These are phyloP conservation scores for Wickerhamiella alocasiicola DNA, from an alignment of 805 yeast species.

Conservation along the genomic window DNA sequence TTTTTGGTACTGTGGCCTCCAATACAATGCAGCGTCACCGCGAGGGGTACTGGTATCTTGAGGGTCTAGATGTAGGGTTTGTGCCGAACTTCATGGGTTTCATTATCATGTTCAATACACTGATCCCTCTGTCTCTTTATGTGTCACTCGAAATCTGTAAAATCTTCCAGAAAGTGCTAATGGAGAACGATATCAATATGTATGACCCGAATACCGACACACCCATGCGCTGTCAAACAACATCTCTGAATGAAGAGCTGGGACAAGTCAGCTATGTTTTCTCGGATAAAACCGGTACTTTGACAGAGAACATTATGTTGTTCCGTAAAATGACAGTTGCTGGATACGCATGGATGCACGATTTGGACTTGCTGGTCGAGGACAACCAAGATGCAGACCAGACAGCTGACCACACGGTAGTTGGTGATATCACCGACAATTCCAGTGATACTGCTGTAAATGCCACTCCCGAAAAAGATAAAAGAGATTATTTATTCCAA, in stretches of 20 bases:
- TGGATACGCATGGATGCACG: conserved; percentile 86
- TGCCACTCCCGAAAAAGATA: not conserved
- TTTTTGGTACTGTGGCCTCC: conserved; percentile 74
- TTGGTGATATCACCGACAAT: not conserved
- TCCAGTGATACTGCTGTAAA: not conserved
- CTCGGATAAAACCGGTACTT: conserved; percentile 94
- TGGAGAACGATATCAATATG: conserved; percentile 92
- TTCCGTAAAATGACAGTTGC: conserved; percentile 79
- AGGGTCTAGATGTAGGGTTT: conserved; percentile 60
- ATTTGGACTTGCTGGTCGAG: conserved; percentile 37
- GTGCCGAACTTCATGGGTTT: conserved; percentile 92
- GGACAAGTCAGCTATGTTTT: conserved; percentile 94
- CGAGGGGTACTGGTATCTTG: conserved; percentile 58
- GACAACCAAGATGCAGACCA: conserved; percentile 15
- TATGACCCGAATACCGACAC: conserved; percentile 73
- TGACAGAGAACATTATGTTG: conserved; percentile 89
- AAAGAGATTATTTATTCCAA: conserved; percentile 19
- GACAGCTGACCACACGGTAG: conserved; percentile 1
- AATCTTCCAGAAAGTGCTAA: conserved; percentile 64
- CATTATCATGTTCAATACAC: conserved; percentile 91
- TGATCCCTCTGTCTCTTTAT: conserved; percentile 87
- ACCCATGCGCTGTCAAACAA: conserved; percentile 90
- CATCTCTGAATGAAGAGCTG: conserved; percentile 87
- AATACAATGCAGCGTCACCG: conserved; percentile 25
- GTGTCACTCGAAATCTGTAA: conserved; percentile 95